Evolutionary conservation across 768 basidiomycete genomes (phyloP).

Genomic region (Kwoniella europaea): DNA sequence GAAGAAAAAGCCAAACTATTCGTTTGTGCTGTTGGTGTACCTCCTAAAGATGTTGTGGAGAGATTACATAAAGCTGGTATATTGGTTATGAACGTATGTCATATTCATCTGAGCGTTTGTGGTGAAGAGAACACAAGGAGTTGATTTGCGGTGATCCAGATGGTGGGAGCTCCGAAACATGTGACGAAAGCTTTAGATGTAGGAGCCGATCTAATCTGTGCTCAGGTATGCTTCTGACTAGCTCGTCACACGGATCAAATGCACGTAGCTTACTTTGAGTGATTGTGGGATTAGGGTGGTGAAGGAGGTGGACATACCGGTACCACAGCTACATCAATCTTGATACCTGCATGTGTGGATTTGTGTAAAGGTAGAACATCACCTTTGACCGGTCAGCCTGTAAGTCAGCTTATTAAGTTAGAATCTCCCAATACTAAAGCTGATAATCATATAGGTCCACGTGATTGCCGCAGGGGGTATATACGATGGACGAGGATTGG

Average conservation of each 20-base stretch:
- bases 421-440: neutral
- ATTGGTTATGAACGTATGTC: conserved; percentile 81
- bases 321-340: conserved; percentile 77
- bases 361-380: conserved; percentile 75
- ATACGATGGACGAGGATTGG: conserved; percentile 83
- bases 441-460: conserved; percentile 62
- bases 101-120: neutral
- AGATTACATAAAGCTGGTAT: conserved; percentile 82
- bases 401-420: conserved; percentile 18
- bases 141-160: conserved; percentile 15
- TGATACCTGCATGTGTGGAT: conserved; percentile 91
- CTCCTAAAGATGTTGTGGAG: conserved; percentile 78
- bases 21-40: conserved; percentile 82
- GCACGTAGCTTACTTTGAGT: neutral
- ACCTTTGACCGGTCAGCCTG: conserved; percentile 77
- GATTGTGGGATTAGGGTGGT: conserved; percentile 65
- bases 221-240: conserved; percentile 59
- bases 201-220: conserved; percentile 91
- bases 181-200: conserved; percentile 64
- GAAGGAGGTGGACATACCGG: conserved; percentile 94
- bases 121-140: too few species aligned
- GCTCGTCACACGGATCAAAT: too few species aligned
- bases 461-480: conserved; percentile 92
- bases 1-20: conserved; percentile 86
- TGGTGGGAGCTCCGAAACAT: conserved; percentile 85